A percentile compares a stretch with the other conserved stretches of the same genome.
Conservation (phyloP, 2,329 filamentous ascomycete genomes). For the Arthroderma uncinatum region DNA sequence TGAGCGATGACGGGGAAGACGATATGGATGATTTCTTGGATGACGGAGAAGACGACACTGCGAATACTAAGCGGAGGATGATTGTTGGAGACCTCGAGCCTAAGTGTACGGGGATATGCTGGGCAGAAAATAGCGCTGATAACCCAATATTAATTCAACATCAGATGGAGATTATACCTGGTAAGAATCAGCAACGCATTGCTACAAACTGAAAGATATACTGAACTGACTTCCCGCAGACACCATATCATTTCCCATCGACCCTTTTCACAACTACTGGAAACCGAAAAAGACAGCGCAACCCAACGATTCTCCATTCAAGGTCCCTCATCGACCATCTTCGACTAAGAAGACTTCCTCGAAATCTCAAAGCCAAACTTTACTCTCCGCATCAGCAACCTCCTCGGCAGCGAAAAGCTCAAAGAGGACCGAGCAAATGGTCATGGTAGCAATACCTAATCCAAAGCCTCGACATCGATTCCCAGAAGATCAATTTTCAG, state of each 20-base stretch:
- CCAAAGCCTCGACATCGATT: constrained; percentile 37
- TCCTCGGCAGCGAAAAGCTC: background rate
- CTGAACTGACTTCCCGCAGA: constrained; percentile 23
- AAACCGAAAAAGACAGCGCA: constrained; percentile 22
- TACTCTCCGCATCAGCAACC: background rate
- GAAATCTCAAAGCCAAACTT: constrained; percentile 6
- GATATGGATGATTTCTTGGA: constrained; percentile 87
- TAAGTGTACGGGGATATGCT: constrained; percentile 69
- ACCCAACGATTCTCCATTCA: constrained; percentile 17
- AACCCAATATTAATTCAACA: constrained; percentile 47
- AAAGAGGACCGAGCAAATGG: background rate
- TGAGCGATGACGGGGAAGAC: constrained; percentile 57
- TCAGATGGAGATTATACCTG: constrained; percentile 63
- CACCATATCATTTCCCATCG: constrained; percentile 49
- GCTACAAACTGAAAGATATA: background rate
- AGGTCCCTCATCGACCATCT: constrained; percentile 9
- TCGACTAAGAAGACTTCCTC: background rate
- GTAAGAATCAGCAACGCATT: constrained; percentile 32
- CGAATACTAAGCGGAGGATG: constrained; percentile 46
- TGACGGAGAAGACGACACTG: constrained; percentile 61
- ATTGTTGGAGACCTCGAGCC: constrained; percentile 61
- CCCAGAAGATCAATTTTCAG: constrained; percentile 48
- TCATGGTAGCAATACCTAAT: background rate
- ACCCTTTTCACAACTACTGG: constrained; percentile 78
- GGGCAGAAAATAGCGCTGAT: constrained; percentile 51